Conservation (phyloP, 352 stramenopile species). For the Albugo laibachii region DNA sequence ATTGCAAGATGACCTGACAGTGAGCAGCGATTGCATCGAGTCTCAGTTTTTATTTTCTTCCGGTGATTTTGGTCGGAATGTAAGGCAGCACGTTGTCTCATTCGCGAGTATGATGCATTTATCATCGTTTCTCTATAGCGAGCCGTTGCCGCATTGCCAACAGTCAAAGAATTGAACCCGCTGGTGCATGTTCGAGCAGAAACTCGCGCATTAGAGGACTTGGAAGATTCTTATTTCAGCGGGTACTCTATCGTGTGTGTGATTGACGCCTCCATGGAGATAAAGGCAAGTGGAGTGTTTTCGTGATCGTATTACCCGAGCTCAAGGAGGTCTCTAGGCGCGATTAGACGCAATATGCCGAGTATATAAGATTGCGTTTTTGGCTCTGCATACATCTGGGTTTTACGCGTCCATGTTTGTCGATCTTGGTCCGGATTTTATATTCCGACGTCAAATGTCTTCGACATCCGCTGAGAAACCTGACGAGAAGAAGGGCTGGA, state of each 20-base stretch:
- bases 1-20: constrained; percentile 65
- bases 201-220: constrained; percentile 25
- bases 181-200: constrained; percentile 75
- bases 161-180: constrained; percentile 89
- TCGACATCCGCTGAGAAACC: constrained; percentile 36
- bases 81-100: constrained; percentile 11
- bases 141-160: constrained; percentile 48
- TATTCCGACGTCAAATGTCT: constrained; percentile 52
- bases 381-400: constrained; percentile 50
- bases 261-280: constrained; percentile 18
- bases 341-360: constrained; percentile 39
- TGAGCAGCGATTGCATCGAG: constrained; percentile 23
- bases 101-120: not conserved
- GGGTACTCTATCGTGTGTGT: constrained; percentile 78
- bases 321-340: constrained; percentile 9
- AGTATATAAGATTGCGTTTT: constrained; percentile 37
- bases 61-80: constrained; percentile 52
- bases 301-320: not conserved
- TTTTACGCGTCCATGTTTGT: no score
- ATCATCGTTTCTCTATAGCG: constrained; percentile 17
- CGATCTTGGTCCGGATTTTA: constrained; percentile 35
- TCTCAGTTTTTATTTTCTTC: constrained; percentile 76
- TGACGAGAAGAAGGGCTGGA: constrained; percentile 2
- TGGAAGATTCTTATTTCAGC: constrained; percentile 58
- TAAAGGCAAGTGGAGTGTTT: constrained; percentile 13